phyloP scores from a whole-genome alignment of 345 rosid species.

The Erucastrum elatum region DNA sequence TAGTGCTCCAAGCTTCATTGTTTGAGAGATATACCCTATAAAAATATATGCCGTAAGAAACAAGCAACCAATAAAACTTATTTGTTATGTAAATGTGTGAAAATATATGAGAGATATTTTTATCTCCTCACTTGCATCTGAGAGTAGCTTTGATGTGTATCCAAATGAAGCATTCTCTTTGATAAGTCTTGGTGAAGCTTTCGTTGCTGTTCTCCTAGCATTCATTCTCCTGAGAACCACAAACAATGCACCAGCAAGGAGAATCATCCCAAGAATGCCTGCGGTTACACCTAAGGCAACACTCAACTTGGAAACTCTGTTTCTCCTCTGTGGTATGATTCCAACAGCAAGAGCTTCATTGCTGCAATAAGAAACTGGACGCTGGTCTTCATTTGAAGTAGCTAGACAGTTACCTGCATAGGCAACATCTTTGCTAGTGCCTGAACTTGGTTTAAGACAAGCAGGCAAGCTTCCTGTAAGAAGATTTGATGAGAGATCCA shows the following conservation, averaged over 20 bases:
- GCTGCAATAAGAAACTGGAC: conserved; percentile 64
- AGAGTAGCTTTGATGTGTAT: conserved; percentile 77
- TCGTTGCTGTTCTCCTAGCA: conserved; percentile 34
- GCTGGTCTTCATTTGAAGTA: conserved; percentile 51
- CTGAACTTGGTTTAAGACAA: conserved; percentile 55
- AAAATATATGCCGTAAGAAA: conserved; percentile 15
- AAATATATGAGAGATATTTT: conserved; percentile 1
- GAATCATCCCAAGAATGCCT: conserved; percentile 57
- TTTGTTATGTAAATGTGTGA: not conserved
- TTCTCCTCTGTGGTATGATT: conserved; percentile 54
- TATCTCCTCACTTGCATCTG: conserved; percentile 77
- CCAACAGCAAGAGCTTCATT: conserved; percentile 96
- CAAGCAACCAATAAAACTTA: conserved; percentile 6
- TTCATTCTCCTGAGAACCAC: conserved; percentile 46
- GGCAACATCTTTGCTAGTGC: conserved; percentile 43
- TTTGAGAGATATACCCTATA: conserved; percentile 87
- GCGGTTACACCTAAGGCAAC: conserved; percentile 59
- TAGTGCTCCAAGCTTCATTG: conserved; percentile 82
- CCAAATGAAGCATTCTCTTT: conserved; percentile 66
- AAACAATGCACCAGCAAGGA: conserved; percentile 52
- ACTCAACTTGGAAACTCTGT: conserved; percentile 40
- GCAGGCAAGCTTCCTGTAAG: conserved; percentile 72
- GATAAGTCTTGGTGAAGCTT: conserved; percentile 59
- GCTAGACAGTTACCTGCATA: conserved; percentile 73
- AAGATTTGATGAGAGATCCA: conserved; percentile 81